phyloP scores from a whole-genome alignment of 176 grass and related monocot species.

The Ananas comosus region DNA sequence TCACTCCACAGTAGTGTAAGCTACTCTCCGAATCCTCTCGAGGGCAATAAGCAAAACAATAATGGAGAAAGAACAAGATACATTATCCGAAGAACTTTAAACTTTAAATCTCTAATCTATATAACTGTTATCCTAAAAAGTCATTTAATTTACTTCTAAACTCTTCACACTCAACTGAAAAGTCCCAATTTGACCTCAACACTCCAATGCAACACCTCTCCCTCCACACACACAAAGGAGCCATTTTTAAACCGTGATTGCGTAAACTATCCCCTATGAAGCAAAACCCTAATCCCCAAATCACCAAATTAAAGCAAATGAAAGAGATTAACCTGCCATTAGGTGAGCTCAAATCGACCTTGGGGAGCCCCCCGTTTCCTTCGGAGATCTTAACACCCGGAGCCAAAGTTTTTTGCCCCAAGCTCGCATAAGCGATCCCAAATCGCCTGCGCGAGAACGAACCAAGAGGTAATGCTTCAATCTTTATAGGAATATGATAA shows the following conservation, averaged over 20 bases:
- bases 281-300: neutral
- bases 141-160: neutral
- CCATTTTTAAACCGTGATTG: neutral
- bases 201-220: neutral
- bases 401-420: constrained; percentile 52
- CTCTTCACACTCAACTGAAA: neutral
- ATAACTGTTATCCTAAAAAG: neutral
- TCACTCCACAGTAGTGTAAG: too few species aligned
- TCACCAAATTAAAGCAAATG: neutral
- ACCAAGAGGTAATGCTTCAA: neutral
- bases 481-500: neutral
- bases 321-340: constrained; percentile 48
- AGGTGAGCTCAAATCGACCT: constrained; percentile 61
- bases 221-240: neutral
- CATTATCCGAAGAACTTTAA: too few species aligned
- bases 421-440: constrained; percentile 42
- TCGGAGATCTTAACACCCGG: constrained; percentile 56
- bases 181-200: neutral
- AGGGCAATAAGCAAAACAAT: too few species aligned
- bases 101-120: too few species aligned
- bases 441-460: constrained; percentile 33
- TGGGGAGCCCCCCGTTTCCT: constrained; percentile 70
- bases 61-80: too few species aligned
- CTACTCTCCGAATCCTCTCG: too few species aligned
- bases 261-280: neutral